These are phyloP conservation scores for Leptographium flavum DNA, from an alignment of 2,329 filamentous ascomycete genomes.

Conservation along the genomic window DNA sequence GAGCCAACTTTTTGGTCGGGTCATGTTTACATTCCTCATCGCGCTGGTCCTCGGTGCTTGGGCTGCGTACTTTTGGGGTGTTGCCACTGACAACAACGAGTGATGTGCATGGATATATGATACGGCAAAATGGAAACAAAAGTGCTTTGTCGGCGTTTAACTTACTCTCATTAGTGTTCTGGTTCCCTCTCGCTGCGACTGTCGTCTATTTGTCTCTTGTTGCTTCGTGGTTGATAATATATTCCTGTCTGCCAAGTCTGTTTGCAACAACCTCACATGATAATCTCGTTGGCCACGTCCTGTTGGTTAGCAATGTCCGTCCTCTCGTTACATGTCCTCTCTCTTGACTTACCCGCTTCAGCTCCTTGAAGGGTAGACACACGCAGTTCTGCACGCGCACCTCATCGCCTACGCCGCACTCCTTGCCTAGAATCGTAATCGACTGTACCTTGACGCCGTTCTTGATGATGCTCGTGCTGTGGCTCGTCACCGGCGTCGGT, in stretches of 20 bases:
- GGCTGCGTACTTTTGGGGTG: background rate
- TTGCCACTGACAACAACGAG: background rate
- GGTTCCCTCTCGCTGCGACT: too few relatives aligned
- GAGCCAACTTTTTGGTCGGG: background rate
- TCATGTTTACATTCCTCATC: background rate
- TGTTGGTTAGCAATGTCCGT: conserved; percentile 20
- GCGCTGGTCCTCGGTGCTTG: too few relatives aligned
- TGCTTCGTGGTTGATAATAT: too few relatives aligned
- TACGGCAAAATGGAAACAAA: too few relatives aligned
- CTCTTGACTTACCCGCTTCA: conserved; percentile 65
- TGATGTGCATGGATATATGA: too few relatives aligned
- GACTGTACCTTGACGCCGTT: conserved; percentile 98
- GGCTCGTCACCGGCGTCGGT: conserved; percentile 72
- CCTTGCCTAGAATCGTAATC: conserved; percentile 93
- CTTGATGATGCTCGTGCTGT: conserved; percentile 90
- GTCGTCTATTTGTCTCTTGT: too few relatives aligned
- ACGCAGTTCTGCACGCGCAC: conserved; percentile 95
- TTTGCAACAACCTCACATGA: conserved; percentile 50
- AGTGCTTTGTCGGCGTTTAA: too few relatives aligned
- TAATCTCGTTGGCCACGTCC: conserved; percentile 78
- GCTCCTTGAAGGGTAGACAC: conserved; percentile 92
- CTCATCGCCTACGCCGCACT: conserved; percentile 87
- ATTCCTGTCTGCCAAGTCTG: background rate
- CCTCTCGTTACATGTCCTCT: too few relatives aligned
- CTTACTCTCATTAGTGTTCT: too few relatives aligned